Conservation (phyloP, 2,329 filamentous ascomycete species). For the Aureobasidium namibiae region DNA sequence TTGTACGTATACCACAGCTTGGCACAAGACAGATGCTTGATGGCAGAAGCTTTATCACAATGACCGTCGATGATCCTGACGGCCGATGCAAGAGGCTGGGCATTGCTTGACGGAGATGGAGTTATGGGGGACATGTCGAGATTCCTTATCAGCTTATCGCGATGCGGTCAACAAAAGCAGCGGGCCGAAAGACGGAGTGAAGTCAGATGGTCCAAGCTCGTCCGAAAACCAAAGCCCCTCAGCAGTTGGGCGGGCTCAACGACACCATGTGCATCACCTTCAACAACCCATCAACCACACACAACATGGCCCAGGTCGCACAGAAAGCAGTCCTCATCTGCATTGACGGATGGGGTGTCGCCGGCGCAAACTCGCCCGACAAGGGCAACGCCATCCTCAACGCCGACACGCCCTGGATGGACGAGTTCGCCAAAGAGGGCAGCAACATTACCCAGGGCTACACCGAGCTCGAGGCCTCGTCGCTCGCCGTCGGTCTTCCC, state of each 20-base stretch:
- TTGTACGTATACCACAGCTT: not conserved
- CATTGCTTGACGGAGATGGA: not conserved
- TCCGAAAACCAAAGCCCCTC: not conserved
- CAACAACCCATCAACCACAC: not conserved
- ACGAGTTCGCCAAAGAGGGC: constrained; percentile 59
- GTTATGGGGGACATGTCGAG: no score
- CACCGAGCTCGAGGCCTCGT: constrained; percentile 90
- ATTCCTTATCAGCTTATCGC: not conserved
- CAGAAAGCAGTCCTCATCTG: constrained; percentile 74
- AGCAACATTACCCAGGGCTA: constrained; percentile 75
- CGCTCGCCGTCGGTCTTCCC: constrained; percentile 86
- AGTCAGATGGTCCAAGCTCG: constrained; percentile 5
- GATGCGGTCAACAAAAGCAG: not conserved
- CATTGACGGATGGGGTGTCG: constrained; percentile 97
- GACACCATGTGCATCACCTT: not conserved
- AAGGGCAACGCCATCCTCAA: constrained; percentile 92
- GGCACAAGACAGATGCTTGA: not conserved
- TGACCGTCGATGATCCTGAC: not conserved
- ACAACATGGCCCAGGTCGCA: constrained; percentile 54
- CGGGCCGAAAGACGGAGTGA: not conserved
- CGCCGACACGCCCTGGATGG: constrained; percentile 91
- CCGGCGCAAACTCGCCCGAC: constrained; percentile 69
- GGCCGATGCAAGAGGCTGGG: not conserved
- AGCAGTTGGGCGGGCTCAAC: not conserved
- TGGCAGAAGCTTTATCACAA: not conserved